A percentile compares a stretch with the other conserved stretches of the same genome.
Evolutionary conservation across 345 rosid genomes (phyloP).

Genomic region (Linum usitatissimum): DNA sequence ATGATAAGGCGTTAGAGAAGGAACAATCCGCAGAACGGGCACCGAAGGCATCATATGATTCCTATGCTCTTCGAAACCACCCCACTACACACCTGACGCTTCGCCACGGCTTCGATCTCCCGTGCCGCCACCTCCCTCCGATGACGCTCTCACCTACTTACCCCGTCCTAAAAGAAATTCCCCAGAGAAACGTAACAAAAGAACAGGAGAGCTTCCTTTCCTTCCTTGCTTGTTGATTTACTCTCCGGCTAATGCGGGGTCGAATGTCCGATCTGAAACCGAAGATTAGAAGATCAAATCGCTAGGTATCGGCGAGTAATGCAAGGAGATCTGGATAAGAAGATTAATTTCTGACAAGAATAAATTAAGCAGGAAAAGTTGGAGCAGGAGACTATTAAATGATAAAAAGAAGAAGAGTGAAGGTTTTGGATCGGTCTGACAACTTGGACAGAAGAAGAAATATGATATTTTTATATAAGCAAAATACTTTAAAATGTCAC

Average conservation of each 20-base stretch:
- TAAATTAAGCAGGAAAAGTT: background rate
- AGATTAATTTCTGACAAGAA: background rate
- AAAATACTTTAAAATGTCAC: too few species aligned
- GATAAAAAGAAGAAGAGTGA: background rate
- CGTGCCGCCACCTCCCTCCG: background rate
- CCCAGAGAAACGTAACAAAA: background rate
- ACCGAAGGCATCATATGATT: conserved; percentile 61
- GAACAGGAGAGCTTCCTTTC: background rate
- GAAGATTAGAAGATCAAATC: background rate
- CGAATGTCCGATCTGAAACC: background rate
- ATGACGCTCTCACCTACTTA: background rate
- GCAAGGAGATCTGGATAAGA: background rate
- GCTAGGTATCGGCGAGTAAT: background rate
- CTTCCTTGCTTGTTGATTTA: too few species aligned
- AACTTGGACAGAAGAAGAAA: background rate
- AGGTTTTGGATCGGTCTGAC: background rate
- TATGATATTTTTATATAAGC: too few species aligned
- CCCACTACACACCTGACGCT: conserved; percentile 19
- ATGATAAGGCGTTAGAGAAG: conserved; percentile 48
- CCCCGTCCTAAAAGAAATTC: background rate
- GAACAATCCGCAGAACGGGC: conserved; percentile 35
- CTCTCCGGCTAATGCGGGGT: too few species aligned
- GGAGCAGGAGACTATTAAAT: background rate
- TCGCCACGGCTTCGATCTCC: background rate
- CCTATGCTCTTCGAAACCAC: conserved; percentile 76